Conservation (phyloP, 1,284 basidiomycete species). For the Apiotrichum brassicae region DNA sequence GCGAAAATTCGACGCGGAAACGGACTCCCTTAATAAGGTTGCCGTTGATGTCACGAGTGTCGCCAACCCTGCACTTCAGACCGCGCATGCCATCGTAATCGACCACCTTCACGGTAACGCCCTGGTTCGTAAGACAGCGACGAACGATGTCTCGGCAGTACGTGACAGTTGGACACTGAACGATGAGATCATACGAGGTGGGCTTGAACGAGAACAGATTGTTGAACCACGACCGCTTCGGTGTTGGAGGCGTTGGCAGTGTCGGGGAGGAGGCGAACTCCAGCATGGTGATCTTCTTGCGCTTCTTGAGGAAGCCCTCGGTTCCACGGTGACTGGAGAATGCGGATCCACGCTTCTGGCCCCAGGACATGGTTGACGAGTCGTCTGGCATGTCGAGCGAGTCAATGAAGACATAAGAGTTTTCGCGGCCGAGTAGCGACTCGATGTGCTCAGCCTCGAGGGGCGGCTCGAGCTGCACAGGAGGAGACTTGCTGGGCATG, state of each 20-base stretch:
- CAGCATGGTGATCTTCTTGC: conserved; percentile 25
- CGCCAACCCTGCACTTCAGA: conserved; percentile 39
- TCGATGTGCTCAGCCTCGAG: conserved; percentile 21
- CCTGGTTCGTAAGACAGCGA: conserved; percentile 26
- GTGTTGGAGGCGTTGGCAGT: conserved; percentile 1
- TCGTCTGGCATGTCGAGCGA: conserved; percentile 25
- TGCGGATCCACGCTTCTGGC: conserved; percentile 23
- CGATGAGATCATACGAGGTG: conserved; percentile 51
- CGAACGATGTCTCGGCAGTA: conserved; percentile 33
- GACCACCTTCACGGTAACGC: conserved; percentile 32
- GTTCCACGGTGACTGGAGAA: conserved; percentile 26
- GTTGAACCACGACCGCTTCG: conserved; percentile 76
- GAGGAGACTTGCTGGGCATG: conserved; percentile 9
- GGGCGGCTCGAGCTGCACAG: conserved; percentile 12
- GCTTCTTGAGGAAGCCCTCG: conserved; percentile 43
- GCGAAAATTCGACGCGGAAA: conserved; percentile 43
- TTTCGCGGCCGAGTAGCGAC: conserved; percentile 34
- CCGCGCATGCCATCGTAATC: conserved; percentile 38
- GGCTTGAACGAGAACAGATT: conserved; percentile 84
- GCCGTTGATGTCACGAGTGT: conserved; percentile 23
- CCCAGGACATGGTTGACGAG: conserved; percentile 24
- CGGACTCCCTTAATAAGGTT: conserved; percentile 35
- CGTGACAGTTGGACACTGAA: conserved; percentile 34
- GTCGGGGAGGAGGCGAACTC: background rate
- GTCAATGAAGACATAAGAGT: conserved; percentile 42